Percentiles rank a stretch among this genome's conserved stretches.
phyloP scores from a whole-genome alignment of 2,329 filamentous ascomycete genomes.

The Neofusicoccum sp. region DNA sequence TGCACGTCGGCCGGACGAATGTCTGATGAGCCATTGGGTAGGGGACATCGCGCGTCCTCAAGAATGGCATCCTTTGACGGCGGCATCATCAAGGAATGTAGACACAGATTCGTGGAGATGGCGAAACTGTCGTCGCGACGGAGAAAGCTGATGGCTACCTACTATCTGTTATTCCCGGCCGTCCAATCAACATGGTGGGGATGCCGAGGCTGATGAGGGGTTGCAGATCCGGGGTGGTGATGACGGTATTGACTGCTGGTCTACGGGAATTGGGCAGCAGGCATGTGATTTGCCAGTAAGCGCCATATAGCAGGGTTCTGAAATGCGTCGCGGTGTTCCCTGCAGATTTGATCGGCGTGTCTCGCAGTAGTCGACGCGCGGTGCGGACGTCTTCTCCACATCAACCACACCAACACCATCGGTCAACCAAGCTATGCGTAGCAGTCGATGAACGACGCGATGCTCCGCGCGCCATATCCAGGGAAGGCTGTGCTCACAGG shows the following conservation, averaged over 20 bases:
- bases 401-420: background rate
- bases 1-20: background rate
- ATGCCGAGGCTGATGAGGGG: background rate
- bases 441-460: background rate
- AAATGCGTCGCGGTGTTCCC: background rate
- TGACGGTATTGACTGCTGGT: background rate
- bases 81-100: background rate
- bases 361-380: background rate
- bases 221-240: background rate
- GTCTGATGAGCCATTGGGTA: background rate
- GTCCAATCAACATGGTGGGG: background rate
- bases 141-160: background rate
- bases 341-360: background rate
- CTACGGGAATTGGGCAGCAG: background rate
- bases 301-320: background rate
- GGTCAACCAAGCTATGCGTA: background rate
- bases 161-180: background rate
- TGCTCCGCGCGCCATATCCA: background rate
- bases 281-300: background rate
- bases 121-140: background rate
- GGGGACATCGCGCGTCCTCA: background rate
- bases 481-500: no score
- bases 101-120: background rate
- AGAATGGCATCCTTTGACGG: background rate
- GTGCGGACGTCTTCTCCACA: background rate